Conservation (phyloP, 2,329 filamentous ascomycete genomes). For the Alternaria rosae region DNA sequence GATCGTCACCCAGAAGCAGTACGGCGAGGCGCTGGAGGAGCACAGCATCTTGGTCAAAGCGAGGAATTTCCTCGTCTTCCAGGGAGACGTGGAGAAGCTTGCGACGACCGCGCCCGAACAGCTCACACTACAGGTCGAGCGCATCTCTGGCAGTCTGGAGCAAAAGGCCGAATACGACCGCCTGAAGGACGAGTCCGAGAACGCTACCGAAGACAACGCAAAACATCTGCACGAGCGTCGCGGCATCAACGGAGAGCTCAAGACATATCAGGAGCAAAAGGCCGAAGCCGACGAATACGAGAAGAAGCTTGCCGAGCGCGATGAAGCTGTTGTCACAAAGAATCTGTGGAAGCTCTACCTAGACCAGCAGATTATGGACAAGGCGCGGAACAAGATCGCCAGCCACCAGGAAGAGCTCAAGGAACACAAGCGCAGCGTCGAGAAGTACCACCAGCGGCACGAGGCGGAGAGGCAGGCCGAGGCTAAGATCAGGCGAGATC, state of each 20-base stretch:
- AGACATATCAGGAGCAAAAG: constrained; percentile 97
- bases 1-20: constrained; percentile 85
- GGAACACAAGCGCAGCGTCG: constrained; percentile 86
- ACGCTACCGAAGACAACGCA: constrained; percentile 85
- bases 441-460: constrained; percentile 80
- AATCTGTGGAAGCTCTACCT: constrained; percentile 97
- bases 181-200: constrained; percentile 84
- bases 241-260: constrained; percentile 97
- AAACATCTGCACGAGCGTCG: constrained; percentile 88
- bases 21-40: constrained; percentile 88
- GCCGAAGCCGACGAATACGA: constrained; percentile 93
- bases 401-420: constrained; percentile 95
- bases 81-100: constrained; percentile 97
- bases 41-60: constrained; percentile 99
- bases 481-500: constrained; percentile 75
- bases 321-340: constrained; percentile 89
- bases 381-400: constrained; percentile 87
- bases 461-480: constrained; percentile 87
- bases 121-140: constrained; percentile 91
- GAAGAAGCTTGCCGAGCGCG: constrained; percentile 86
- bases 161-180: constrained; percentile 93
- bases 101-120: constrained; percentile 94
- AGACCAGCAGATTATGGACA: constrained; percentile 91
- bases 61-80: constrained; percentile 96
- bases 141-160: constrained; percentile 95